phyloP scores from a whole-genome alignment of 768 basidiomycete species.

The Phylloporus arenicola region DNA sequence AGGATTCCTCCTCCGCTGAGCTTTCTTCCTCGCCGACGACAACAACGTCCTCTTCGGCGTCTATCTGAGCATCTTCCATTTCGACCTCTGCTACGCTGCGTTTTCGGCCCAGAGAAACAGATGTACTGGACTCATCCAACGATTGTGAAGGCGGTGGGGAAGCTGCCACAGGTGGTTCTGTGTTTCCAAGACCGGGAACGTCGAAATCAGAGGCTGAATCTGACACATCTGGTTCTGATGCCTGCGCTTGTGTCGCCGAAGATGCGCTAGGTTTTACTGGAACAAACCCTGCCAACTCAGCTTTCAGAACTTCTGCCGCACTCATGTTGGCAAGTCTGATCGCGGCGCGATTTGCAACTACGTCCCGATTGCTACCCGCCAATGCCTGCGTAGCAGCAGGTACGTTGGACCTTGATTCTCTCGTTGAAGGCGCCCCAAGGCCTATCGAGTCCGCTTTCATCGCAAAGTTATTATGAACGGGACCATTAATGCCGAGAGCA shows the following conservation, averaged over 20 bases:
- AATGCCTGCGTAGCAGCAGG: slow-evolving; percentile 67
- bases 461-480: slow-evolving; percentile 57
- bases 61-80: slow-evolving; percentile 36
- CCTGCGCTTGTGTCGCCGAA: slow-evolving; percentile 32
- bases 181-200: slow-evolving; percentile 31
- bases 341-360: slow-evolving; percentile 83
- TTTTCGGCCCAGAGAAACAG: slow-evolving; percentile 34
- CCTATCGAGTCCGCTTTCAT: slow-evolving; percentile 75
- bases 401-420: slow-evolving; percentile 51
- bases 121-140: slow-evolving; percentile 17
- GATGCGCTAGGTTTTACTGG: slow-evolving; percentile 36
- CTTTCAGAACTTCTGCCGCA: slow-evolving; percentile 91
- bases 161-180: slow-evolving; percentile 15
- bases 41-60: slow-evolving; percentile 22
- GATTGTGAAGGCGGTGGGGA: slow-evolving; percentile 9
- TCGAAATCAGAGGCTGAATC: slow-evolving; percentile 32
- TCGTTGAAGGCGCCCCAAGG: slow-evolving; percentile 57
- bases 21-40: slow-evolving; percentile 35
- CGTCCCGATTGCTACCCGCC: slow-evolving; percentile 82
- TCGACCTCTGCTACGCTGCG: slow-evolving; percentile 41
- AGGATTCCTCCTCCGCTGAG: slow-evolving; percentile 45
- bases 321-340: slow-evolving; percentile 96
- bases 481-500: slow-evolving; percentile 25
- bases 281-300: slow-evolving; percentile 64
- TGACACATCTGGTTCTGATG: slow-evolving; percentile 17